Base-by-base conservation (phyloP, 805 yeast genomes). In the Kazachstania bromeliacearum region DNA sequence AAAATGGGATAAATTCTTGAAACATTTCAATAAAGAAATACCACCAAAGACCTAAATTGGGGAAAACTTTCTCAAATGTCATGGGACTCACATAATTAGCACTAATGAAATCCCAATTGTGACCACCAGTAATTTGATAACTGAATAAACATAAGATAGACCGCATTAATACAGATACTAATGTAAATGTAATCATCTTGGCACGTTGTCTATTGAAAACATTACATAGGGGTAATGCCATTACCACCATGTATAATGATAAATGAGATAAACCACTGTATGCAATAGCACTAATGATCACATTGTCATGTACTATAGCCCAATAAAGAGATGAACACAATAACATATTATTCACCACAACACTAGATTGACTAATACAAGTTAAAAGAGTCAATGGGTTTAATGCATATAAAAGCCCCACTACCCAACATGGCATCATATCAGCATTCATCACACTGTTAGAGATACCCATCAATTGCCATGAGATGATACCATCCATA, bases 21-120 rank as follows among this genome's bases (percentile, higher is more conserved):
- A 92, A 92, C 75, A 92, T 83, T 59, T 92, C 98, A 28, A 89
- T 82, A 66, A 92, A 92, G 50, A 88, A 77, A 63, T 92, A 92
- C 99, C 99, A 92, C 99, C 99, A 92, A 15, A 92, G 65, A 0
- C 98, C 98, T 45, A 92, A 58, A 59, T 92, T 92, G 19, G 98
- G 98, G 4, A 78, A 68, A 42, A 87, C 74, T 44, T 85, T 88
- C 26, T 68, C 68, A 48, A 84, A 79, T 17, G 65, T 63, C 5
- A 85, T 51, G 5, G 72, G 59, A 3, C 75, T 66, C 12, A 79
- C 77, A 51, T 79, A 85, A 27, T 73, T 68, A 7, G 73, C 60
- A 23, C 50, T 38, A n/a, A 83, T 31, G 50, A 77, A 75, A 36
- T 60, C 55, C 61, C 68, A 63, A 22, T 46, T 47, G 8, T 66